Evolutionary conservation across 139 green algal species (phyloP).

Genomic region (Pseudopediastrum boryanum): DNA sequence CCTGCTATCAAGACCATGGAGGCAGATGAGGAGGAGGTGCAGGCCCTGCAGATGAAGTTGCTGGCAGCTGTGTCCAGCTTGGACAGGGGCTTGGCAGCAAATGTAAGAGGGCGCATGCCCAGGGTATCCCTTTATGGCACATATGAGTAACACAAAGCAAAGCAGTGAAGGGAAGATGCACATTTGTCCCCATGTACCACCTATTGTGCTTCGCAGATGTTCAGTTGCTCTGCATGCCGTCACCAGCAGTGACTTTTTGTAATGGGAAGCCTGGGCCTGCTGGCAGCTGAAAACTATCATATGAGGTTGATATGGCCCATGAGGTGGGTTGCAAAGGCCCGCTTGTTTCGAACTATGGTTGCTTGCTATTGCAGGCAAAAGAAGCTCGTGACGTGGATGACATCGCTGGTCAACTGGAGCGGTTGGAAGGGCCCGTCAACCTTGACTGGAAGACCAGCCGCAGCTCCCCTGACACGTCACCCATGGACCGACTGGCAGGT

Average conservation of each 20-base stretch:
- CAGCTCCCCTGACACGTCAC: slow-evolving; percentile 16
- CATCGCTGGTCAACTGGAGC: slow-evolving; percentile 28
- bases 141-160: neutral
- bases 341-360: neutral
- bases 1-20: no score
- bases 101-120: slow-evolving; percentile 25
- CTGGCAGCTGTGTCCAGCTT: slow-evolving; percentile 53
- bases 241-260: neutral
- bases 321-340: no score
- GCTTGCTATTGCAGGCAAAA: slow-evolving; percentile 8
- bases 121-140: neutral
- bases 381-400: slow-evolving; percentile 35
- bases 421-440: slow-evolving; percentile 14
- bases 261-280: neutral
- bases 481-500: slow-evolving; percentile 51
- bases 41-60: slow-evolving; percentile 42
- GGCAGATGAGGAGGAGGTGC: no score
- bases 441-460: slow-evolving; percentile 28
- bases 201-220: neutral
- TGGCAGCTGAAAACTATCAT: neutral
- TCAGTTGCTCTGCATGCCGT: neutral
- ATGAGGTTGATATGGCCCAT: neutral
- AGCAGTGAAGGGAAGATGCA: neutral
- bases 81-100: slow-evolving; percentile 59
- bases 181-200: neutral